Percentiles rank a stretch among this genome's conserved stretches.
phyloP scores from a whole-genome alignment of 2,329 filamentous ascomycete species.

The Sarocladiaceae sp. region DNA sequence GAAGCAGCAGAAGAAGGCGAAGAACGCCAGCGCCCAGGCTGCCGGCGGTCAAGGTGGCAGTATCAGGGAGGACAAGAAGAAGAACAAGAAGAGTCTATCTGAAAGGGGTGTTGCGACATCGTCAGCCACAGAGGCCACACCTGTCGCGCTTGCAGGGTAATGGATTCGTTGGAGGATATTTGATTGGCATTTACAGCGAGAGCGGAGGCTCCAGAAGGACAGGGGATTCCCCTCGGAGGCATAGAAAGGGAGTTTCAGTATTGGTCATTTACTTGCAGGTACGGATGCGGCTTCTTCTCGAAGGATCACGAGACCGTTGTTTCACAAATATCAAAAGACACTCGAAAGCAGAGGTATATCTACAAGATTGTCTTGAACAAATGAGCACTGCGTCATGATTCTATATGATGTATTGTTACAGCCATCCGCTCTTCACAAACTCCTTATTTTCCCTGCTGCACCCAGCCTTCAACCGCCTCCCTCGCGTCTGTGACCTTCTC shows the following conservation, averaged over 20 bases:
- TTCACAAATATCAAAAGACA: not conserved
- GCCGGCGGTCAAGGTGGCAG: constrained; percentile 41
- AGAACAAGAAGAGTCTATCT: constrained; percentile 29
- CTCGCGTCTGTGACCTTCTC: constrained; percentile 72
- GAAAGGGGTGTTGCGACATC: constrained; percentile 20
- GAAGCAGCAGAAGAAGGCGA: constrained; percentile 21
- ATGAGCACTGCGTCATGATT: constrained; percentile 18
- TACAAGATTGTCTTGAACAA: constrained; percentile 18
- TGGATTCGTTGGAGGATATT: not conserved
- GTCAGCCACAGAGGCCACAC: constrained; percentile 15
- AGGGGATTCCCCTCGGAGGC: not conserved
- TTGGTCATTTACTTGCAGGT: too few species aligned
- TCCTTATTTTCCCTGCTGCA: constrained; percentile 75
- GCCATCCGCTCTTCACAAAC: constrained; percentile 11
- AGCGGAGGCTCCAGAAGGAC: not conserved
- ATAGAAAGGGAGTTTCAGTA: not conserved
- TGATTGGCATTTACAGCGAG: not conserved
- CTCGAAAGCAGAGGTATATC: not conserved
- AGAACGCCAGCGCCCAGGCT: constrained; percentile 37
- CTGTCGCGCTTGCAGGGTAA: constrained; percentile 17
- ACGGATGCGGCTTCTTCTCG: too few species aligned
- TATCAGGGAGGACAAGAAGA: constrained; percentile 17
- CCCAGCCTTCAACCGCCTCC: constrained; percentile 78
- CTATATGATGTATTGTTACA: constrained; percentile 23
- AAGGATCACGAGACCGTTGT: too few species aligned